A percentile compares a stretch with the other conserved stretches of the same genome.
These are phyloP conservation scores for Thermothielavioides terrestris DNA, from an alignment of 495 filamentous ascomycete species.

Conservation along the genomic window DNA sequence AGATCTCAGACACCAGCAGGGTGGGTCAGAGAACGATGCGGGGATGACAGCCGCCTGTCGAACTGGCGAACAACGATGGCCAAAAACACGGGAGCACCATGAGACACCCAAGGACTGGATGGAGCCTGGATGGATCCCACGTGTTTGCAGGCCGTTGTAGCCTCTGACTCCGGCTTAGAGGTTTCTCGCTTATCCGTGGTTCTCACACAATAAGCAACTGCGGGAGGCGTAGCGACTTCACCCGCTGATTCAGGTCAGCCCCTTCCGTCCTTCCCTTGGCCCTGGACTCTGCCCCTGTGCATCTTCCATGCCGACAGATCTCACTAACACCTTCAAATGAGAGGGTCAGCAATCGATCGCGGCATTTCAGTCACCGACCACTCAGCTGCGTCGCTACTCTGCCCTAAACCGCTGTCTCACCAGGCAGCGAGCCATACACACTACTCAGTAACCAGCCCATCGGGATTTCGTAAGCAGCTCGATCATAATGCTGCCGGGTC, in stretches of 20 bases:
- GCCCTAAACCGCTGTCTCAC: no score
- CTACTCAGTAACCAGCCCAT: slow-evolving; percentile 13
- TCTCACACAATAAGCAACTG: no score
- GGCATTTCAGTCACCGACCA: no score
- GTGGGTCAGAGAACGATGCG: slow-evolving; percentile 8
- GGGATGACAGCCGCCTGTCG: not conserved
- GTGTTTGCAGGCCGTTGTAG: no score
- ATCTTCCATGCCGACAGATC: not conserved
- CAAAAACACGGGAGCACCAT: no score
- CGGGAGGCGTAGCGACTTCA: not conserved
- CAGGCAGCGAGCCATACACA: not conserved
- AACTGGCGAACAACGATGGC: not conserved
- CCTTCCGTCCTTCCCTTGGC: not conserved
- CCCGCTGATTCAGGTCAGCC: not conserved
- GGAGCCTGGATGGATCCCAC: no score
- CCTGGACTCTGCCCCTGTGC: not conserved
- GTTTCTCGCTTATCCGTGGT: no score
- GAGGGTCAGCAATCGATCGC: no score
- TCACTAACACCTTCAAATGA: no score
- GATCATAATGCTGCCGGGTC: slow-evolving; percentile 22
- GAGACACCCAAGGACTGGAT: not conserved
- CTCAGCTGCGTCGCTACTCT: no score
- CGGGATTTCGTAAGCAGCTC: slow-evolving; percentile 5
- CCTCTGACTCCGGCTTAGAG: no score
- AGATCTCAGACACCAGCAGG: slow-evolving; percentile 27